phyloP scores from a whole-genome alignment of 495 filamentous ascomycete species.

The Monascus purpureus region DNA sequence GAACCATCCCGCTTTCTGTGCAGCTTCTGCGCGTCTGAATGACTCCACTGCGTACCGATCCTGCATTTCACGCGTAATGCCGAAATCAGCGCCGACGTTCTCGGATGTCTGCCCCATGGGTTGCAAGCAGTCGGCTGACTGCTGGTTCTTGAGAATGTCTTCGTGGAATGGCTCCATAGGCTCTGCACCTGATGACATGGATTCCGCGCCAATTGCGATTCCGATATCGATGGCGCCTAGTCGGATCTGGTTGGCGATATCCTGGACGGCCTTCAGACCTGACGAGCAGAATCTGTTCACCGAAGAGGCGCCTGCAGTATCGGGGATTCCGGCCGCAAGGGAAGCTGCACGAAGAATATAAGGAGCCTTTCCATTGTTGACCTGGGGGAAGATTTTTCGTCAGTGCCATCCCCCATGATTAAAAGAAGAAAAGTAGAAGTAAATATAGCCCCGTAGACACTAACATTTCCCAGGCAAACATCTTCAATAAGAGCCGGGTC shows the following conservation, averaged over 20 bases:
- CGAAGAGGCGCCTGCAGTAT: conserved; percentile 64
- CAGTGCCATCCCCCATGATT: too few species aligned
- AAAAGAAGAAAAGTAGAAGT: neutral
- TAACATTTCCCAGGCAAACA: conserved; percentile 82
- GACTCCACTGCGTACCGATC: conserved; percentile 79
- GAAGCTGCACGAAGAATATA: conserved; percentile 82
- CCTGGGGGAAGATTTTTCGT: conserved; percentile 32
- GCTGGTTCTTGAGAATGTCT: conserved; percentile 58
- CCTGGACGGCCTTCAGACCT: conserved; percentile 85
- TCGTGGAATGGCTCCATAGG: conserved; percentile 64
- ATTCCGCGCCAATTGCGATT: conserved; percentile 75
- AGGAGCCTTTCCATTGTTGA: conserved; percentile 71
- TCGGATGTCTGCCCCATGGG: conserved; percentile 97
- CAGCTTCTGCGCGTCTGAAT: conserved; percentile 70
- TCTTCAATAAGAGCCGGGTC: conserved; percentile 81
- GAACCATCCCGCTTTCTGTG: conserved; percentile 87
- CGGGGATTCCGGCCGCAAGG: conserved; percentile 87
- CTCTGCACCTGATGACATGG: conserved; percentile 64
- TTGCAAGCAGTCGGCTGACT: conserved; percentile 76
- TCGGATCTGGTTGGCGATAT: conserved; percentile 81
- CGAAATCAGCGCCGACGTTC: conserved; percentile 88
- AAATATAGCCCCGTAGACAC: conserved; percentile 8
- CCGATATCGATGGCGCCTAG: conserved; percentile 73
- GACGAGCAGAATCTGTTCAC: conserved; percentile 97
- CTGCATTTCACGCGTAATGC: conserved; percentile 62